Evolutionary conservation across 202 grass and related monocot species (phyloP), one percentile per base, ranked within the genome.

Genomic region (Musa balbisiana): DNA sequence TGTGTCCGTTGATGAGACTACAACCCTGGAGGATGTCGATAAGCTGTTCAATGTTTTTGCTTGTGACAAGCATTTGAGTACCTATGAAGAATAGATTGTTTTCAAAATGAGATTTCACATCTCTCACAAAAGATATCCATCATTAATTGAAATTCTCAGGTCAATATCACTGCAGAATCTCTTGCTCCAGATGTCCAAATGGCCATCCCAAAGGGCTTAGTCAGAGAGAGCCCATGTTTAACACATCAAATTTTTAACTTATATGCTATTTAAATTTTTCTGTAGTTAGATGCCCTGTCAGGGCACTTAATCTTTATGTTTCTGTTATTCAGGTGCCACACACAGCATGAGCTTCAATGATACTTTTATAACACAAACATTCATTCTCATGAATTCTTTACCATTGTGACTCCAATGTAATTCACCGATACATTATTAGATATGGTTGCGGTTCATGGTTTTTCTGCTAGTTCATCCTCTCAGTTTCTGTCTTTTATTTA

Each of bases 311-410:
- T 71, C 53, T 49, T 62, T 53, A 67, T 10, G 55, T 25, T 62
- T 82, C 21, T 69, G 20, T 52, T 80, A 79, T 90, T 78, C 78
- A 99, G 95, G 85, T 99, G 90, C 79, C 91, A 90, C 74, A 99
- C 95, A 59, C 91, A 95, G 84, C 95, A 99, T 6, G 95, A 99
- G 78, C 89, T 99, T 29, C 87, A 95, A n/a, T 87, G 95, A 12
- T 95, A 99, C 80, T 67, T 99, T 16, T 83, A 99, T 3, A 3
- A 29, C 12, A 64, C n/a, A 64, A 11, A 19, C 62, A 24, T 2
- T 10, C 21, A 21, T 24, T 22, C 20, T 64, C 21, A 3, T n/a
- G 2, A 64, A 11, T 27, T 66, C 23, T 66, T 24, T 24, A 9
- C 9, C 21, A 24, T 64, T 24, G 33, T 6, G 33, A n/a, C 62